Evolutionary conservation across 345 rosid genomes (phyloP).

Genomic region (Turnera subulata): DNA sequence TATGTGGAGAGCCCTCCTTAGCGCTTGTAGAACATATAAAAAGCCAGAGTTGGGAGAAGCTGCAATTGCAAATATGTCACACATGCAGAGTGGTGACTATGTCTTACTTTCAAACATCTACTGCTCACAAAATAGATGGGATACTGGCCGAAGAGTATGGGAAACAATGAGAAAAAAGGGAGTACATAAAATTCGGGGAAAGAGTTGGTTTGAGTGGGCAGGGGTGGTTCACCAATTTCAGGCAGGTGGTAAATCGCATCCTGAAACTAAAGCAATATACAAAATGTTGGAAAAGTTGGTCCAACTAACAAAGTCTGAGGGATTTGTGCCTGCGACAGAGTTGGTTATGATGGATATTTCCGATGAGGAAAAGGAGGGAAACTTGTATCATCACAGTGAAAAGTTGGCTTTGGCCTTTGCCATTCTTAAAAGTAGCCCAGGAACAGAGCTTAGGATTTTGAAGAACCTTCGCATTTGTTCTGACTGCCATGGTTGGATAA

Average conservation of each 20-base stretch:
- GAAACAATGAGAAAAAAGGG: constrained; percentile 58
- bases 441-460: constrained; percentile 53
- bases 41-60: constrained; percentile 53
- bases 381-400: constrained; percentile 67
- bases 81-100: constrained; percentile 59
- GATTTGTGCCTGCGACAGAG: constrained; percentile 54
- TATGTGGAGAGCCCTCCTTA: constrained; percentile 84
- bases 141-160: constrained; percentile 53
- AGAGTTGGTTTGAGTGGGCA: constrained; percentile 73
- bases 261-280: constrained; percentile 52
- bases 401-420: constrained; percentile 80
- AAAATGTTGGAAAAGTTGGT: constrained; percentile 49
- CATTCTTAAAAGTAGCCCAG: constrained; percentile 67
- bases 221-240: constrained; percentile 64
- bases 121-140: constrained; percentile 67
- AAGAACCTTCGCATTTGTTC: constrained; percentile 75
- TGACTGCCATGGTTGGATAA: constrained; percentile 82
- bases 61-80: constrained; percentile 54
- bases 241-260: constrained; percentile 70
- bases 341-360: constrained; percentile 84
- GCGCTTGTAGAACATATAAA: constrained; percentile 57
- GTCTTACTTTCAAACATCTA: constrained; percentile 73
- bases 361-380: constrained; percentile 81
- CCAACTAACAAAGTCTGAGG: constrained; percentile 43
- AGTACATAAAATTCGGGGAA: constrained; percentile 59